Evolutionary conservation across 139 green algal genomes (phyloP).

Genomic region (Diplosphaera chodatii): DNA sequence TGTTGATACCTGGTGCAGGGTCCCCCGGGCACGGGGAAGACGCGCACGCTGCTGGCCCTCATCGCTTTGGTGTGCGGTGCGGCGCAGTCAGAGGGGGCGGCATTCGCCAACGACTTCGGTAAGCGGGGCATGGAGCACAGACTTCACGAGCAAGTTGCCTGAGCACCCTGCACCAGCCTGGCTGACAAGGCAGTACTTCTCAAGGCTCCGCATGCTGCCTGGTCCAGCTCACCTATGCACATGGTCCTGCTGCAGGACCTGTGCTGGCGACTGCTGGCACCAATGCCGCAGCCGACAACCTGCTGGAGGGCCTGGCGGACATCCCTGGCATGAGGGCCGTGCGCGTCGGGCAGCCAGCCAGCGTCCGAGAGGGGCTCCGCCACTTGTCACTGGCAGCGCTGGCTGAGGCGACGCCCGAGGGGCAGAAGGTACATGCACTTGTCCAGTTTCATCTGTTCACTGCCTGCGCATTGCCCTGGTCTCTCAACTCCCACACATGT

Average conservation of each 20-base stretch:
- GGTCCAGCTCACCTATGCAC: too few relatives aligned
- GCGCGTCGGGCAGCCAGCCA: conserved; percentile 58
- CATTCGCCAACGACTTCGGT: conserved; percentile 3
- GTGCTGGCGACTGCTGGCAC: conserved; percentile 69
- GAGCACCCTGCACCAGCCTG: too few relatives aligned
- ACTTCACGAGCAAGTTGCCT: too few relatives aligned
- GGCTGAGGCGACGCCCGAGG: conserved; percentile 31
- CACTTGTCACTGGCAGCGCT: conserved; percentile 51
- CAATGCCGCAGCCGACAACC: conserved; percentile 87
- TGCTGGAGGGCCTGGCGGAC: conserved; percentile 75
- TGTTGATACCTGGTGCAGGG: conserved; percentile 42
- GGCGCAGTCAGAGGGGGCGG: neutral
- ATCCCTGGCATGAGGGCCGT: conserved; percentile 52
- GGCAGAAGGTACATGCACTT: too few relatives aligned
- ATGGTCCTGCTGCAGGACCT: too few relatives aligned
- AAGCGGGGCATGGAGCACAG: too few relatives aligned
- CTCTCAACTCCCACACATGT: too few relatives aligned
- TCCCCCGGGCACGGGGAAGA: conserved; percentile 82
- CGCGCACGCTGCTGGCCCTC: conserved; percentile 65
- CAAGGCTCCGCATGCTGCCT: too few relatives aligned
- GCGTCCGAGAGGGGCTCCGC: conserved; percentile 39
- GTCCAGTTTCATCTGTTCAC: too few relatives aligned
- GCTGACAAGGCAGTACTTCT: too few relatives aligned
- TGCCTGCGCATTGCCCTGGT: too few relatives aligned
- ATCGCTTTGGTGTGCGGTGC: conserved; percentile 42